A percentile compares a stretch with the other conserved stretches of the same genome.
Conservation (phyloP, 2,329 filamentous ascomycete species). For the Aspergillus jensenii region DNA sequence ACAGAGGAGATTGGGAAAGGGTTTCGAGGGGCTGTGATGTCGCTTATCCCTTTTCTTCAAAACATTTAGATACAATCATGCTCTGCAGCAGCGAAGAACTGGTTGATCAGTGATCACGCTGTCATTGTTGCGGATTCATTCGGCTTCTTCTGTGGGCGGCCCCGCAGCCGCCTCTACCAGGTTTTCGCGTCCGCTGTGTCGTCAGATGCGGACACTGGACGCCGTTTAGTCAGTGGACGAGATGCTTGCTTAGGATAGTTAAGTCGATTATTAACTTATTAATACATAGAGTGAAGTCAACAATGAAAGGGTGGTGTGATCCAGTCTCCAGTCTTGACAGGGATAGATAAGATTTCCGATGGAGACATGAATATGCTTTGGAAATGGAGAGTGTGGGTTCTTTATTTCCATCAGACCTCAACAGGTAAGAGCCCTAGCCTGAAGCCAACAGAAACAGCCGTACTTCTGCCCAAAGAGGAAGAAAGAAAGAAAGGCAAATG, state of each 20-base stretch:
- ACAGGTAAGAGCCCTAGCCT: slow-evolving; percentile 7
- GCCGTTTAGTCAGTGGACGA: not conserved
- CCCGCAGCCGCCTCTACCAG: slow-evolving; percentile 18
- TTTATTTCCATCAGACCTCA: slow-evolving; percentile 5
- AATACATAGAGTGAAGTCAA: slow-evolving; percentile 1
- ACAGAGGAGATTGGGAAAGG: slow-evolving; percentile 9
- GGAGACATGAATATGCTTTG: not conserved
- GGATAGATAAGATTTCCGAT: slow-evolving; percentile 14
- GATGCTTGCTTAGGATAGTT: not conserved
- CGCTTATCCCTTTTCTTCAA: not conserved
- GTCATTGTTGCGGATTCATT: not conserved
- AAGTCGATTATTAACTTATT: not conserved
- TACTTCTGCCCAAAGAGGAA: not conserved
- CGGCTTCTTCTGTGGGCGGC: not conserved
- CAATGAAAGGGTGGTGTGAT: slow-evolving; percentile 6
- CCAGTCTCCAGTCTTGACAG: slow-evolving; percentile 8
- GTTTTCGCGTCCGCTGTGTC: slow-evolving; percentile 21
- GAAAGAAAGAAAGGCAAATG: not conserved
- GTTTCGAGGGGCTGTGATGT: slow-evolving; percentile 10
- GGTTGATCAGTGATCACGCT: not conserved
- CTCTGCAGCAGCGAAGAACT: too few relatives aligned
- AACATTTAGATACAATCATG: too few relatives aligned
- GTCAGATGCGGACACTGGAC: slow-evolving; percentile 16
- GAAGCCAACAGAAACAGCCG: not conserved
- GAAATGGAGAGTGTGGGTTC: slow-evolving; percentile 11